Evolutionary conservation across 805 yeast genomes (phyloP).

Genomic region (Schizosaccharomyces japonicus): DNA sequence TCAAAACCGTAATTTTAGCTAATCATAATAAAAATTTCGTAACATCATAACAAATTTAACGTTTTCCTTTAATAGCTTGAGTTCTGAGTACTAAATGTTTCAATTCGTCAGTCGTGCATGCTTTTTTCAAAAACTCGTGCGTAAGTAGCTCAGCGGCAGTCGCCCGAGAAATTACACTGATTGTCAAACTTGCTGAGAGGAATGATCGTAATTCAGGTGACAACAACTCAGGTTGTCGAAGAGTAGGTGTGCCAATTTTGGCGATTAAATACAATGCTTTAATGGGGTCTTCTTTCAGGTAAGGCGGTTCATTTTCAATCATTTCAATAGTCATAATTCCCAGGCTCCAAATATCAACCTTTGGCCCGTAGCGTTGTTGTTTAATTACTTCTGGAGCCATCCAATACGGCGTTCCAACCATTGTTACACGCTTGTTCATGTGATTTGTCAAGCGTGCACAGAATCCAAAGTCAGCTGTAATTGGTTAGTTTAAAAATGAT

Average conservation of each 20-base stretch:
- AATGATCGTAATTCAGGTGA: conserved; percentile 63
- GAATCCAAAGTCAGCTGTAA: conserved; percentile 58
- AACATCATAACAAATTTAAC: no score
- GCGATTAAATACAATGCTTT: conserved; percentile 56
- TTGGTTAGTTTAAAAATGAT: background rate
- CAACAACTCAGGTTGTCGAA: conserved; percentile 43
- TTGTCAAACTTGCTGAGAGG: conserved; percentile 74
- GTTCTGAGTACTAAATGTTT: background rate
- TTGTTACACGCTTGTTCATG: conserved; percentile 50
- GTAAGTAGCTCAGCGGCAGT: conserved; percentile 64
- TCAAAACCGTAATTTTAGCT: no score
- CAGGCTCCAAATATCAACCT: conserved; percentile 62
- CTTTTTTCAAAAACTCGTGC: conserved; percentile 31
- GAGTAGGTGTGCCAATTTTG: conserved; percentile 58
- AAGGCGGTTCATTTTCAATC: conserved; percentile 75
- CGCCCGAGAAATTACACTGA: conserved; percentile 80
- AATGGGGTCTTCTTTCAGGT: conserved; percentile 54
- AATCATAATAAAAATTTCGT: no score
- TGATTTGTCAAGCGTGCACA: conserved; percentile 61
- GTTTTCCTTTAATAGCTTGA: no score
- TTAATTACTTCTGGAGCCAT: conserved; percentile 76
- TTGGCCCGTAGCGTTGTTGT: conserved; percentile 58
- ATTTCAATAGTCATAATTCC: conserved; percentile 73
- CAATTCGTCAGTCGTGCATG: background rate
- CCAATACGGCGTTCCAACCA: conserved; percentile 82